Base-by-base conservation (phyloP, 805 yeast genomes). In the Lipomyces yamanashiensis region DNA sequence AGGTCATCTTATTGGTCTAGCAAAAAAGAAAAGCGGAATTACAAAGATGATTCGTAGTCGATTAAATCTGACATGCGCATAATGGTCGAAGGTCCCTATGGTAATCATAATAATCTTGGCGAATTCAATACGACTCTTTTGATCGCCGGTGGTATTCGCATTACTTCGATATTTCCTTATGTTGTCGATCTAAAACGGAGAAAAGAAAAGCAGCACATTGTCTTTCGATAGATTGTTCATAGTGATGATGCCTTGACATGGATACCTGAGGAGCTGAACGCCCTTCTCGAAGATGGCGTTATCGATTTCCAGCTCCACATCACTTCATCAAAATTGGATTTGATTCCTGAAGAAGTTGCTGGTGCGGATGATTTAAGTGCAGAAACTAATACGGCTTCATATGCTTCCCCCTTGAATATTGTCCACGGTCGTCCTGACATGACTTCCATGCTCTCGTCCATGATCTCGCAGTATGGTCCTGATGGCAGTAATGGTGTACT, bases 71-170 rank as follows among this genome's bases (percentile, higher is more conserved):
- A 39, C n/a, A 36, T 54, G n/a, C 28, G 49, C 4, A 59, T 64
- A 33, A 54, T 66, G 12, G 78, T 85, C 15, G 89, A 85, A 67
- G 89, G 89, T 0, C 86, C 88, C 0, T 85, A 86, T 67, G 89
- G 89, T 0, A 70, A 73, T 2, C 72, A 80, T 0, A 73, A 71
- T 8, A 85, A 85, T 0, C 81, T 83, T 61, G 77, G 77, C 52
- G 76, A 79, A 28, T 84, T 81, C 28, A 63, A 78, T 41, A 77
- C 78, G 53, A 80, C 82, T 1, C 74, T 85, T 5, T 79, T 85
- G 55, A 73, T 86, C 41, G 86, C 87, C 1, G 89, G 89, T 7
- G 89, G 89, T 3, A 83, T 84, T 64, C 89, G 89, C 6, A 80
- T 86, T 70, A 85, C 89, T 0, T 87, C 85, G 0, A 77, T 83